Evolutionary conservation across 148 eudicot genomes (phyloP).

Genomic region (Persicaria tinctoria): DNA sequence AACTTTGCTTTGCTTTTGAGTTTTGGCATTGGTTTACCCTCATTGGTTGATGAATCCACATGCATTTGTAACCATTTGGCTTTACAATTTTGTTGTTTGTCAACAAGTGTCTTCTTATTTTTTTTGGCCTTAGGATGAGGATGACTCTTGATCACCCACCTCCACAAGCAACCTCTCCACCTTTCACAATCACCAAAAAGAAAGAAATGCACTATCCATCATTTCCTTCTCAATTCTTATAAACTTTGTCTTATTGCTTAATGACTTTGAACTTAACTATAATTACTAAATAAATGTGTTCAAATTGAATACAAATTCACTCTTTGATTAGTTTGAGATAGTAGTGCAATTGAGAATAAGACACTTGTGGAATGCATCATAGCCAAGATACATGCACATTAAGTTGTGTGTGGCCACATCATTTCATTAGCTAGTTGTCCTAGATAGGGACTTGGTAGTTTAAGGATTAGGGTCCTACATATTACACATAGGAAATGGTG

Average conservation of each 20-base stretch:
- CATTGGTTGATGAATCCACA: constrained; percentile 8
- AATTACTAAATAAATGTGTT: no score
- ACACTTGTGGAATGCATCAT: background rate
- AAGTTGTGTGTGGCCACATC: background rate
- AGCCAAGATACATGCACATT: background rate
- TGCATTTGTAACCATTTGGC: background rate
- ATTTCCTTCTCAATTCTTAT: background rate
- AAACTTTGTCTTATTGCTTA: background rate
- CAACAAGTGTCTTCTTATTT: background rate
- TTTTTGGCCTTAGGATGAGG: background rate
- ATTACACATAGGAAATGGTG: no score
- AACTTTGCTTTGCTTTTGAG: constrained; percentile 1
- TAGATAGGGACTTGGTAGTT: background rate
- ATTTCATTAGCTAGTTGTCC: background rate
- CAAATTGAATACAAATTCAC: no score
- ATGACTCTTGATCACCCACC: background rate
- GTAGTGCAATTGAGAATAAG: background rate
- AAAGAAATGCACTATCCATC: background rate
- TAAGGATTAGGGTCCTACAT: background rate
- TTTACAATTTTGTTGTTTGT: background rate
- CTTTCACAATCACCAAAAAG: constrained; percentile 8
- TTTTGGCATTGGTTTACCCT: background rate
- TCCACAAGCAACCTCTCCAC: constrained; percentile 7
- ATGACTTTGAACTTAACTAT: background rate
- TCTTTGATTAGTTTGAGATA: background rate